Evolutionary conservation across 805 yeast genomes (phyloP), one percentile per base, ranked within the genome.

Genomic region (Saccharomyces jurei): DNA sequence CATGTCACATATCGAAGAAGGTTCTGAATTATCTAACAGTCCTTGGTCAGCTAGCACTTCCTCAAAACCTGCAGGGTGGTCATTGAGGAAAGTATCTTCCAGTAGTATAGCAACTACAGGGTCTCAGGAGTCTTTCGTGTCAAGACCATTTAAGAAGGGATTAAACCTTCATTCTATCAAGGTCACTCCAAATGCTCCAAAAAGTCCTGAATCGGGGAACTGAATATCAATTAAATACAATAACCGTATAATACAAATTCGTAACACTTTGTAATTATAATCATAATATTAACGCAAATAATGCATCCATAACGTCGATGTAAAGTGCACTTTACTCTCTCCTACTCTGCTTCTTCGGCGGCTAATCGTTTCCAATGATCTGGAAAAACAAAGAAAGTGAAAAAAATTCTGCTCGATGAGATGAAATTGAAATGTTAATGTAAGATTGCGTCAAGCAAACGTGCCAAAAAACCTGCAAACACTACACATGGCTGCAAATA

Each of bases 141-240:
- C 59, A 29, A 51, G 55, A 10, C 51, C 57, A 4, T 46, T 61
- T 17, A 62, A 60, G 52, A 60, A 56, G 47, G 69, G 69, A 10
- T 48, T 65, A 13, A 60, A 64, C 13, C 49, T 65, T 22, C 62
- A 63, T 49, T 58, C 61, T 5, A 36, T 58, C 1, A 36, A 58
- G 30, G 46, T 53, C 17, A 52, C 57, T 27, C 55, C 61, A 6
- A 54, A 31, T 17, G 31, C 29, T 49, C 32, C 51, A 3, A 49
- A 31, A 22, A 41, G 49, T 25, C 54, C 56, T 9, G 44, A 41
- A 8, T 36, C 25, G 8, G 44, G 44, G 4, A 36, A 11, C 44
- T 36, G 44, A 36, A 10, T 36, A 36, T 17, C 26, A 9, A 5
- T 17, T 36, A 17, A 36, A 22, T 36, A n/a, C 13, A 17, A 21